Percentiles rank a stretch among this genome's conserved stretches.
phyloP scores from a whole-genome alignment of 345 rosid genomes.

The Erucastrum elatum region DNA sequence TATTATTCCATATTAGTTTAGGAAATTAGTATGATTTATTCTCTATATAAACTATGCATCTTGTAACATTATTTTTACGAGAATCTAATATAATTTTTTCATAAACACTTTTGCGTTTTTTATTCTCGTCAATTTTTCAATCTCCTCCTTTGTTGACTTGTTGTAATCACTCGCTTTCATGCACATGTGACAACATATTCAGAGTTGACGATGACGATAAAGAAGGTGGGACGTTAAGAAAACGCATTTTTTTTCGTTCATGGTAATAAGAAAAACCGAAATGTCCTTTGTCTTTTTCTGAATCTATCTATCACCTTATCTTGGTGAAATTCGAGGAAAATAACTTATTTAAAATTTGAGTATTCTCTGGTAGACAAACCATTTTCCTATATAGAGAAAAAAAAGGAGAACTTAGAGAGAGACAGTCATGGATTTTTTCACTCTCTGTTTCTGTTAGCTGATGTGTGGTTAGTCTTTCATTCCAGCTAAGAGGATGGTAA shows the following conservation, averaged over 20 bases:
- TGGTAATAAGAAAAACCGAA: neutral
- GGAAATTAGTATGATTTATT: too few species aligned
- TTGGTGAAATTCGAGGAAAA: neutral
- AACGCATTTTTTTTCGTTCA: neutral
- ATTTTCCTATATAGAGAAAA: neutral
- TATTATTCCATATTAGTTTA: too few species aligned
- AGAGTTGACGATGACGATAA: neutral
- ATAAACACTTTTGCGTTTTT: too few species aligned
- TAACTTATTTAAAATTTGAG: neutral
- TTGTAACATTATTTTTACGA: too few species aligned
- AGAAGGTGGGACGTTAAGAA: constrained; percentile 3
- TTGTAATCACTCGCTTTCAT: neutral
- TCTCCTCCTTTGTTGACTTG: neutral
- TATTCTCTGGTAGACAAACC: neutral
- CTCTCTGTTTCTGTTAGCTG: neutral
- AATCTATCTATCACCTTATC: neutral
- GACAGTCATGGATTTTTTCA: neutral
- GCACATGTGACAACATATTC: neutral
- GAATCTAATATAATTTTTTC: too few species aligned
- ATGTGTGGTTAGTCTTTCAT: neutral
- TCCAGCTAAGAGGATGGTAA: neutral
- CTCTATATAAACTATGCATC: too few species aligned
- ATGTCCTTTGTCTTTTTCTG: neutral
- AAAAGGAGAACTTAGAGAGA: neutral
- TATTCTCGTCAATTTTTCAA: too few species aligned